Base-by-base conservation (phyloP, 345 rosid species). In the Salix dunnii region DNA sequence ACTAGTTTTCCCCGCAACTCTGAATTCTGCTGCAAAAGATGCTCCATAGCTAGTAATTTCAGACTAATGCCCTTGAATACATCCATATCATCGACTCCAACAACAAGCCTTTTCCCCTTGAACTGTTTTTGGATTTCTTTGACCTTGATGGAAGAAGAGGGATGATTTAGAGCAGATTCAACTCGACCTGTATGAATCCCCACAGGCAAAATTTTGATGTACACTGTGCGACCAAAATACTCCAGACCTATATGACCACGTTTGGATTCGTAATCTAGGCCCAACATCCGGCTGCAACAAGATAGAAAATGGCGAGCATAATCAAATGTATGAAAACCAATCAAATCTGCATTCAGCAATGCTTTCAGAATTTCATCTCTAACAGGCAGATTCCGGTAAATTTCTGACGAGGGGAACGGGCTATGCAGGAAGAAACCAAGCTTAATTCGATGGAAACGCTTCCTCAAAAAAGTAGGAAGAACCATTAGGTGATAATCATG, bases 21-120 rank as follows among this genome's bases (percentile, higher is more conserved):
- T 17, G 77, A 77, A 58, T 74, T 68, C 69, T 79, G 85, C 65
- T 28, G 72, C 77, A 86, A 68, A 53, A 86, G 85, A 66, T 78
- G 87, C 66, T 86, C 89, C 62, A 84, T 43, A 10, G 89, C 87
- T 1, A 84, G 68, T 60, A 86, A 69, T 76, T 86, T 84, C 63
- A 84, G 77, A 74, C 87, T 86, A 30, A 86, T 77, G 51, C 89
- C 89, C 66, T 86, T 86, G 69, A 86, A 84, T 49, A 86, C 80
- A 73, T 86, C 89, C 89, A 82, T 84, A 77, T 86, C 89, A 71
- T 86, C 89, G 20, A 84, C 82, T 30, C 89, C 89, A 58, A 86
- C 68, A 30, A 86, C 74, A 65, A 86, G 49, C 75, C 51, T 82
- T 55, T 82, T 84, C 55, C 81, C 87, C 74, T 51, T 23, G 31